A percentile compares a stretch with the other conserved stretches of the same genome.
These are phyloP conservation scores for Scedosporium boydii DNA, from an alignment of 2,329 filamentous ascomycete species.

Conservation along the genomic window DNA sequence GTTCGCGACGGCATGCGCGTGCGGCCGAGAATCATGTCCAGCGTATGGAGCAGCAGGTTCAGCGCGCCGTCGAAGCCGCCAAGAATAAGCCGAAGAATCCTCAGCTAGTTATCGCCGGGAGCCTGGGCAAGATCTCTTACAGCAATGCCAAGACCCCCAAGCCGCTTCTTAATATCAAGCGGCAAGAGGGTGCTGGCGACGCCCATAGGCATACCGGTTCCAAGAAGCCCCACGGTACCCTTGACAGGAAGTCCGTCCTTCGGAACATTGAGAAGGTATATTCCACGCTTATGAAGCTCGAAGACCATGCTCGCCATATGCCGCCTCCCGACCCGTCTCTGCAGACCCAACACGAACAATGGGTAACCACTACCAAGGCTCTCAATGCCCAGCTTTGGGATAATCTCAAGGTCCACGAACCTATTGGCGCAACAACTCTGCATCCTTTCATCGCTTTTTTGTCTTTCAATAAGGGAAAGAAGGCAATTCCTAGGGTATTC, in stretches of 20 bases:
- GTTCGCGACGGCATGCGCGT: constrained; percentile 63
- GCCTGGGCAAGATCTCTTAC: constrained; percentile 95
- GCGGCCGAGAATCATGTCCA: constrained; percentile 96
- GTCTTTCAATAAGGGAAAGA: constrained; percentile 92
- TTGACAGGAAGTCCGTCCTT: constrained; percentile 74
- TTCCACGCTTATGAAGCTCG: constrained; percentile 79
- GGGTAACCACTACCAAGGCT: constrained; percentile 60
- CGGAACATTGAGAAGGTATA: constrained; percentile 86
- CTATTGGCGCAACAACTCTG: constrained; percentile 64
- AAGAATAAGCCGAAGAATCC: constrained; percentile 98
- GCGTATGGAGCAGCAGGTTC: constrained; percentile 98
- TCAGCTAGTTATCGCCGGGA: constrained; percentile 91
- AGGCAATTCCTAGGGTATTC: constrained; percentile 89
- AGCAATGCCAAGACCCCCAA: constrained; percentile 98
- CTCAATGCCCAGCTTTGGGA: constrained; percentile 77
- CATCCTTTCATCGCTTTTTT: constrained; percentile 97
- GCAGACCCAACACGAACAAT: constrained; percentile 67
- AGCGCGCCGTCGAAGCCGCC: constrained; percentile 90
- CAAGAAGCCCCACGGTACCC: constrained; percentile 29
- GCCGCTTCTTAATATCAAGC: constrained; percentile 90
- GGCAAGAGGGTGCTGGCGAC: constrained; percentile 59
- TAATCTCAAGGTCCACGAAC: constrained; percentile 85
- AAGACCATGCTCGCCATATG: constrained; percentile 80
- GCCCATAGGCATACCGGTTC: constrained; percentile 40
- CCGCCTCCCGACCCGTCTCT: constrained; percentile 58